These are phyloP conservation scores for Leucocoprinus birnbaumii DNA, from an alignment of 768 basidiomycete genomes.

Conservation along the genomic window DNA sequence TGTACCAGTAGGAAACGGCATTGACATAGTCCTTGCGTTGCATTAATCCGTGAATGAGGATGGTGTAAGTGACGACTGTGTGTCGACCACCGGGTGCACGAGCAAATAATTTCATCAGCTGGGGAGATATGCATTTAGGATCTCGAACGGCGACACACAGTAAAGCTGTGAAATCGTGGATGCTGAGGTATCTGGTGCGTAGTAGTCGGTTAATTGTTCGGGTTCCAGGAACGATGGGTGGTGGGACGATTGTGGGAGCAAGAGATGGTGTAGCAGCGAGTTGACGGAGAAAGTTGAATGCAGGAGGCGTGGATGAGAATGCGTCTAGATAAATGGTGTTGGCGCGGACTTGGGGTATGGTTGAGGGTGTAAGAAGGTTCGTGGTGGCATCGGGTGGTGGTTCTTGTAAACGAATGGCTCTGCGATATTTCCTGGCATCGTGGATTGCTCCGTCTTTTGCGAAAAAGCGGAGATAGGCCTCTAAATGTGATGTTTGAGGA, in stretches of 20 bases:
- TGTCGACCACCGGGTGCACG: conserved; percentile 29
- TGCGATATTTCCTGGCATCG: conserved; percentile 35
- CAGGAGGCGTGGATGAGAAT: conserved; percentile 37
- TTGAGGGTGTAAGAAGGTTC: conserved; percentile 5
- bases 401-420: conserved; percentile 28
- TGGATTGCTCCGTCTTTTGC: conserved; percentile 41
- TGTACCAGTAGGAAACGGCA: conserved; percentile 43
- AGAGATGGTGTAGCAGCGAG: conserved; percentile 20
- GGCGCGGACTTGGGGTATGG: conserved; percentile 27
- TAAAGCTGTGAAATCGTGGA: conserved; percentile 45
- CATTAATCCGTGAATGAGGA: conserved; percentile 52
- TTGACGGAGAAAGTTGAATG: conserved; percentile 42
- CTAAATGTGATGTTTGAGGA: conserved; percentile 41
- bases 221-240: neutral
- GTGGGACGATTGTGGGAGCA: neutral
- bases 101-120: conserved; percentile 18
- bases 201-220: conserved; percentile 1
- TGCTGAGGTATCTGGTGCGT: conserved; percentile 23
- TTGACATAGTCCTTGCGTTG: conserved; percentile 33
- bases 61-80: conserved; percentile 47
- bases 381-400: conserved; percentile 1
- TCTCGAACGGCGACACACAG: conserved; percentile 45
- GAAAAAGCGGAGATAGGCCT: conserved; percentile 46
- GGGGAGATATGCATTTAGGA: conserved; percentile 6
- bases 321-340: conserved; percentile 42